phyloP scores from a whole-genome alignment of 257 asterid genomes.

The Perilla frutescens region DNA sequence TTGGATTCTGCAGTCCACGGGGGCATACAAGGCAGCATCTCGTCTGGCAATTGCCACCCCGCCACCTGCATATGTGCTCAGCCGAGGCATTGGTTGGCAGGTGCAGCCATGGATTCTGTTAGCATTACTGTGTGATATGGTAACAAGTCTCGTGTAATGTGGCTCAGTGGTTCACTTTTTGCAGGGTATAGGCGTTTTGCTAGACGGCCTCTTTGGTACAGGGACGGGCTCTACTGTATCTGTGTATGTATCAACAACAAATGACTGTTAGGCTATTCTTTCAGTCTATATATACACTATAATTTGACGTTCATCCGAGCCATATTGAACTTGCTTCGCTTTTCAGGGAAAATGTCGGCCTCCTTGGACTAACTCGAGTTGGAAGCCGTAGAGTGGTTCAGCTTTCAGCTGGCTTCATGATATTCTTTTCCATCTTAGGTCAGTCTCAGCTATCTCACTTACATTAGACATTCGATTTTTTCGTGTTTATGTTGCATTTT shows the following conservation, averaged over 20 bases:
- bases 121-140: not conserved
- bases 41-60: conserved; percentile 99
- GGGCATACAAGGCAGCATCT: conserved; percentile 93
- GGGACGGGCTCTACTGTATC: conserved; percentile 93
- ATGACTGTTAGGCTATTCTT: not conserved
- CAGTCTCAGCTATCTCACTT: conserved; percentile 27
- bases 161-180: conserved; percentile 2
- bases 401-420: conserved; percentile 96
- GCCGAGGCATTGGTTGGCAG: conserved; percentile 99
- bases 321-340: conserved; percentile 19
- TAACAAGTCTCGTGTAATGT: not conserved
- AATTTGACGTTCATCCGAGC: conserved; percentile 10
- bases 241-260: conserved; percentile 64
- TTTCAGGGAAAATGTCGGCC: conserved; percentile 96
- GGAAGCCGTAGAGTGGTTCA: conserved; percentile 99
- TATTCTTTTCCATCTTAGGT: conserved; percentile 94
- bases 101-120: conserved; percentile 38
- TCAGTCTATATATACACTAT: not conserved
- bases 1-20: conserved; percentile 78
- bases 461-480: not conserved
- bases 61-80: conserved; percentile 97
- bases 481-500: not conserved
- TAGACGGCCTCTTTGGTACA: conserved; percentile 94
- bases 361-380: conserved; percentile 96
- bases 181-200: conserved; percentile 94